Conservation (phyloP, 2,329 filamentous ascomycete genomes). For the Rosellinia necatrix region DNA sequence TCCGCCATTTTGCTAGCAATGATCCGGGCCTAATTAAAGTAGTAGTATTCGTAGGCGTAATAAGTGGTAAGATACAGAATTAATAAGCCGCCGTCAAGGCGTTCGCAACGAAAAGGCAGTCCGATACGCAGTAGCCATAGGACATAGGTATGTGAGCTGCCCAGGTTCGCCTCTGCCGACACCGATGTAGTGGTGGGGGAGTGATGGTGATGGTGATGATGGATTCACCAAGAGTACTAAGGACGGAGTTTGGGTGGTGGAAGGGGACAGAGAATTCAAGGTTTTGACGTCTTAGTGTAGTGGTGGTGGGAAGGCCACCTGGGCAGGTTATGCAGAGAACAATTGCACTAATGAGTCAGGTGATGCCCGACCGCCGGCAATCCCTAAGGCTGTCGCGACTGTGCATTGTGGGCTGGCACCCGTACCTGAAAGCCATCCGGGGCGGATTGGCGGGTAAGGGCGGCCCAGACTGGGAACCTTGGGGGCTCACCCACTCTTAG, state of each 20-base stretch:
- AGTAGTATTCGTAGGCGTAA: no score
- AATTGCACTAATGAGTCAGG: slow-evolving; percentile 18
- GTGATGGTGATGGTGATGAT: no score
- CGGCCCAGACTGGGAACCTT: not conserved
- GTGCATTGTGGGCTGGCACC: not conserved
- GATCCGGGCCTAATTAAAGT: not conserved
- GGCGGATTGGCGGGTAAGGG: not conserved
- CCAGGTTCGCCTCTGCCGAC: not conserved
- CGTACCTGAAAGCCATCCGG: slow-evolving; percentile 5
- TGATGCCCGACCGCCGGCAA: slow-evolving; percentile 7
- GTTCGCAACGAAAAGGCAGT: slow-evolving; percentile 10
- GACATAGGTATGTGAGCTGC: not conserved
- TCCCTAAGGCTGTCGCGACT: no score
- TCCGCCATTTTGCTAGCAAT: slow-evolving; percentile 10
- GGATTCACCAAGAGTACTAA: not conserved
- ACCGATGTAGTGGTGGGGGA: not conserved
- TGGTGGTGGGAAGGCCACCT: no score
- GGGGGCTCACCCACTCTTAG: not conserved
- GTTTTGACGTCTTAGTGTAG: slow-evolving; percentile 7
- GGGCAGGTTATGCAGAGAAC: slow-evolving; percentile 13
- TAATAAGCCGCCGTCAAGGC: slow-evolving; percentile 8
- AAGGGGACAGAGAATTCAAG: not conserved
- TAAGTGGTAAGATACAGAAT: not conserved
- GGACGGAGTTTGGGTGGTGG: not conserved
- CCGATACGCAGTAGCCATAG: slow-evolving; percentile 17